Evolutionary conservation across 164 flowering plant species (phyloP).

Genomic region (Akebia trifoliata): DNA sequence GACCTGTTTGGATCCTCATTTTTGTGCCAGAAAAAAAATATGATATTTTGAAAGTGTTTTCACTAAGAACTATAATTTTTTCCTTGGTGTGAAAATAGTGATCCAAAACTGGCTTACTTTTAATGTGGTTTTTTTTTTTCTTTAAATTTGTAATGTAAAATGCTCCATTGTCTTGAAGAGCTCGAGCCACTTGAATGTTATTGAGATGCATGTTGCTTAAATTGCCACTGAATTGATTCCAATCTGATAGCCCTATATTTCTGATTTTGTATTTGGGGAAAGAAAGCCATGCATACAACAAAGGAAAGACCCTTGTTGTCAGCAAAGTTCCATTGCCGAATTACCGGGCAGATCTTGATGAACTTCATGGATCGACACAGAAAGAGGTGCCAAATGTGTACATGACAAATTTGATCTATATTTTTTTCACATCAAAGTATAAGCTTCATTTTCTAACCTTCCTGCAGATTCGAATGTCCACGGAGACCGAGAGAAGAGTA

Average conservation of each 20-base stretch:
- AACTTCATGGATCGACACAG: conserved; percentile 88
- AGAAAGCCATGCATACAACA: conserved; percentile 91
- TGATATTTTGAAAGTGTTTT: no score
- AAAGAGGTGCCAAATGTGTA: conserved; percentile 58
- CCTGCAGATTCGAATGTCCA: conserved; percentile 77
- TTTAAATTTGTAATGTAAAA: not conserved
- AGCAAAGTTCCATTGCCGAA: conserved; percentile 87
- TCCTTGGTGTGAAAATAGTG: no score
- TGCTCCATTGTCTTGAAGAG: not conserved
- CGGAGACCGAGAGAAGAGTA: conserved; percentile 69
- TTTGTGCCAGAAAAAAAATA: no score
- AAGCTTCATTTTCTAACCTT: not conserved
- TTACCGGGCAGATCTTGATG: conserved; percentile 95
- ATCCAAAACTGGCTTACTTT: no score
- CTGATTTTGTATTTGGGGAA: conserved; percentile 40
- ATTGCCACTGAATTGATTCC: not conserved
- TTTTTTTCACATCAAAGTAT: not conserved
- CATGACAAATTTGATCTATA: not conserved
- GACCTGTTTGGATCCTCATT: no score
- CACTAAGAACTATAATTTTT: no score
- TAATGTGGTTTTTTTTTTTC: no score
- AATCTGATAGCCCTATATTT: conserved; percentile 13
- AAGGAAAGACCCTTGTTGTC: conserved; percentile 81
- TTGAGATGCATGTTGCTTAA: not conserved
- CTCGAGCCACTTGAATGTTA: not conserved